Conservation (phyloP, 208 protist species). For the Crithidia fasciculata region DNA sequence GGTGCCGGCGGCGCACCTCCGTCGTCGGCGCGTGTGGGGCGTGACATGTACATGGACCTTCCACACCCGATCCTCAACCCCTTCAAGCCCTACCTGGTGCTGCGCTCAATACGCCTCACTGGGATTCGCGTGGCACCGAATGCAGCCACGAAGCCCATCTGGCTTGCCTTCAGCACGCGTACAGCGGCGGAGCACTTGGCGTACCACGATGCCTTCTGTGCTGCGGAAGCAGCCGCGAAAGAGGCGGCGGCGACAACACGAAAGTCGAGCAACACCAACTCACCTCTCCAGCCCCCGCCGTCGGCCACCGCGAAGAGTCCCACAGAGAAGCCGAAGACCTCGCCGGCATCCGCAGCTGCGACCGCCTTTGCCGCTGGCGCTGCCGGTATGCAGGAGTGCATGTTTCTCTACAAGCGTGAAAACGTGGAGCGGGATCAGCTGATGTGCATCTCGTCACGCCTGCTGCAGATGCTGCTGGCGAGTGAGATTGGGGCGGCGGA, state of each 20-base stretch:
- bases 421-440: constrained; percentile 81
- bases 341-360: background rate
- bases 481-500: constrained; percentile 47
- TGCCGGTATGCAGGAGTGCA: constrained; percentile 15
- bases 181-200: constrained; percentile 29
- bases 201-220: background rate
- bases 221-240: background rate
- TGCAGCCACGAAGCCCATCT: constrained; percentile 44
- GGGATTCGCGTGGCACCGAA: constrained; percentile 35
- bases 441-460: constrained; percentile 72
- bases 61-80: constrained; percentile 43
- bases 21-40: background rate
- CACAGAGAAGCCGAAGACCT: background rate
- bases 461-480: constrained; percentile 63
- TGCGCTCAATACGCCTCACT: constrained; percentile 40
- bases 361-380: background rate
- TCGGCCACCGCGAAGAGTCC: background rate
- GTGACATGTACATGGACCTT: constrained; percentile 36
- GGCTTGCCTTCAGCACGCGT: constrained; percentile 51
- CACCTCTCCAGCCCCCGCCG: too few relatives aligned
- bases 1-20: background rate
- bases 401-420: constrained; percentile 81
- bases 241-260: background rate
- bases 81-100: constrained; percentile 40
- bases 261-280: background rate